A percentile compares a stretch with the other conserved stretches of the same genome.
These are phyloP conservation scores for Chlorella variabilis DNA, from an alignment of 163 green algal species.

Conservation along the genomic window DNA sequence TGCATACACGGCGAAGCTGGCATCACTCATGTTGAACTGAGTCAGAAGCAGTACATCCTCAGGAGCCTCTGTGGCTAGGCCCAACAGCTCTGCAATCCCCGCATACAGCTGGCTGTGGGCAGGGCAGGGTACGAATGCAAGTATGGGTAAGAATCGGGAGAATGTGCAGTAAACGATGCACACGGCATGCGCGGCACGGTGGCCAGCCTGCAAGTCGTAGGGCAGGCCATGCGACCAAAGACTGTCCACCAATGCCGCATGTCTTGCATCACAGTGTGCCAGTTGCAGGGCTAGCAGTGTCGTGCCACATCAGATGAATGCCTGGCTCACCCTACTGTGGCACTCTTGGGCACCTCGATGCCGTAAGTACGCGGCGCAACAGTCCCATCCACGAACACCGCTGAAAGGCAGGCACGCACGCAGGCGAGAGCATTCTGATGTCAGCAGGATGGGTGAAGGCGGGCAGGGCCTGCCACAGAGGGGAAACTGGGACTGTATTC, in stretches of 20 bases:
- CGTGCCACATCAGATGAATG: too few relatives aligned
- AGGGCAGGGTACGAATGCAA: too few relatives aligned
- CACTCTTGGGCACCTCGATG: constrained; percentile 58
- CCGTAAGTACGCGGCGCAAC: constrained; percentile 55
- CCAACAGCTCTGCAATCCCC: neutral
- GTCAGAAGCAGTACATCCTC: constrained; percentile 29
- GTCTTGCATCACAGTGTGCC: too few relatives aligned
- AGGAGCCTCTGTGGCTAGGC: neutral
- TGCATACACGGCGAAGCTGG: neutral
- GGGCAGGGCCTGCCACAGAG: neutral
- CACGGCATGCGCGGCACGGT: too few relatives aligned
- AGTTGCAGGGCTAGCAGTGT: too few relatives aligned
- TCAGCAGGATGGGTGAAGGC: neutral
- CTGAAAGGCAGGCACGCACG: constrained; percentile 8
- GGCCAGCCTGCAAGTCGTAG: too few relatives aligned
- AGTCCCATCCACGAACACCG: constrained; percentile 65
- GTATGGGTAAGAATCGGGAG: neutral
- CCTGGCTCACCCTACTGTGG: constrained; percentile 33
- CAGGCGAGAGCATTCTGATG: neutral
- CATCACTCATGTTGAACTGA: constrained; percentile 6
- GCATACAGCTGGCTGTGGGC: constrained; percentile 34
- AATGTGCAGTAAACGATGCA: too few relatives aligned
- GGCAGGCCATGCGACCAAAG: too few relatives aligned
- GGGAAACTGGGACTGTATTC: neutral
- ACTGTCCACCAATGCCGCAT: too few relatives aligned